Conservation (phyloP, 805 yeast genomes). For the Monosporozyma yasuniensis region DNA sequence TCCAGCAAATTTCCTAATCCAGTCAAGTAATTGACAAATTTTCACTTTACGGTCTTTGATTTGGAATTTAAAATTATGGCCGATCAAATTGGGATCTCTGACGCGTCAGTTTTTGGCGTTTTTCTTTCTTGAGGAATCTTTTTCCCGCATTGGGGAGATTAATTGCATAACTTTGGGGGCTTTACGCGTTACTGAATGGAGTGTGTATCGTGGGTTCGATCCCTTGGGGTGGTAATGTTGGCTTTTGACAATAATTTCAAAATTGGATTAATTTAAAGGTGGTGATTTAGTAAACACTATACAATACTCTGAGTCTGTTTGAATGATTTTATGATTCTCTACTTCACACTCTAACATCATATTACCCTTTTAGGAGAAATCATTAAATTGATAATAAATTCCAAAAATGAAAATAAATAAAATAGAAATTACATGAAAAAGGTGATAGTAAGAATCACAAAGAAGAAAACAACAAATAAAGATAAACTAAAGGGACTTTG, state of each 20-base stretch:
- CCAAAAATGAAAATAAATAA: not conserved
- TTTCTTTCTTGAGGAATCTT: not conserved
- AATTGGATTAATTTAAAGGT: too few species aligned
- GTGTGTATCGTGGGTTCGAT: not conserved
- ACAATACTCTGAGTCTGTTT: too few species aligned
- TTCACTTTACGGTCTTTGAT: not conserved
- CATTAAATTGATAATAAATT: not conserved
- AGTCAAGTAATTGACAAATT: constrained; percentile 1
- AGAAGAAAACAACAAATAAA: not conserved
- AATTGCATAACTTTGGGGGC: too few species aligned
- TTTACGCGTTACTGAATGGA: not conserved
- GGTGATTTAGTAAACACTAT: too few species aligned
- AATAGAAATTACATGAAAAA: not conserved
- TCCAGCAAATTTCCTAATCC: not conserved
- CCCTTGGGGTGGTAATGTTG: too few species aligned
- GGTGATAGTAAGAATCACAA: not conserved
- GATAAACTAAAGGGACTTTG: too few species aligned
- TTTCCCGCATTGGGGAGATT: too few species aligned
- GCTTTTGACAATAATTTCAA: too few species aligned
- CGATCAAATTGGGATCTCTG: not conserved
- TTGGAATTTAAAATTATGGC: not conserved
- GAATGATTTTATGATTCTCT: too few species aligned
- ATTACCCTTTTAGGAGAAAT: not conserved
- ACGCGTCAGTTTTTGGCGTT: not conserved
- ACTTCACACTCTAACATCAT: too few species aligned